These are phyloP conservation scores for Ophiostoma triangulosporum DNA, from an alignment of 2,329 filamentous ascomycete species.

Conservation along the genomic window DNA sequence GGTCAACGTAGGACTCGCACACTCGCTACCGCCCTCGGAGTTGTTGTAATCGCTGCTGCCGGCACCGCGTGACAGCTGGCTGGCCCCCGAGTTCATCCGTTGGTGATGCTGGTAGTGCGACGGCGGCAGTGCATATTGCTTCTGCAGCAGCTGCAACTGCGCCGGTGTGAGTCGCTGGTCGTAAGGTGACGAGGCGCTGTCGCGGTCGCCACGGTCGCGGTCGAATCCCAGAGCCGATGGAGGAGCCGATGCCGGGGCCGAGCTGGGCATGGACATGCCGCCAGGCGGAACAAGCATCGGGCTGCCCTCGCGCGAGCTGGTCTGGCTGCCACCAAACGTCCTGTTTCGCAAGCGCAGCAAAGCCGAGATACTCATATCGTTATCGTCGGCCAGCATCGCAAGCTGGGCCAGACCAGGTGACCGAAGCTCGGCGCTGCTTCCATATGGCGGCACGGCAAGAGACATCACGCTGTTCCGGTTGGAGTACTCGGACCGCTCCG, in stretches of 20 bases:
- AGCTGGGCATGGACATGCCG: constrained; percentile 19
- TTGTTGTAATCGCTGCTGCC: constrained; percentile 23
- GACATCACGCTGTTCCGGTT: constrained; percentile 86
- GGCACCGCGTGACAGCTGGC: constrained; percentile 29
- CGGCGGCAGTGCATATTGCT: constrained; percentile 4
- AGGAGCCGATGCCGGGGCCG: constrained; percentile 20
- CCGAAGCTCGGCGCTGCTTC: constrained; percentile 34
- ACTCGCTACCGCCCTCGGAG: constrained; percentile 31
- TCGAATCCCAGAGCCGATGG: background rate
- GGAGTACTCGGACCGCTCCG: constrained; percentile 88
- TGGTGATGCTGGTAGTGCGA: constrained; percentile 11
- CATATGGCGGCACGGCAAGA: constrained; percentile 38
- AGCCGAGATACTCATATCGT: constrained; percentile 60
- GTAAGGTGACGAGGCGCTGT: constrained; percentile 32
- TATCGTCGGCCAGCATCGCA: constrained; percentile 47
- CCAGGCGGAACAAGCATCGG: constrained; percentile 25
- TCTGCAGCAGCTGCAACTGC: constrained; percentile 6
- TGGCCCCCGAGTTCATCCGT: constrained; percentile 31
- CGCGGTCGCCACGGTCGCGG: constrained; percentile 18
- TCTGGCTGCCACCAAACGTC: constrained; percentile 68
- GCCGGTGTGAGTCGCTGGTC: constrained; percentile 15
- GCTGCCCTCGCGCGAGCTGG: constrained; percentile 45
- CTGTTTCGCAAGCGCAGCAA: constrained; percentile 59
- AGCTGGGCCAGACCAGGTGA: constrained; percentile 69
- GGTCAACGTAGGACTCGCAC: constrained; percentile 38